Conservation (phyloP, 208 protist species). For the Naegleria lovaniensis region DNA sequence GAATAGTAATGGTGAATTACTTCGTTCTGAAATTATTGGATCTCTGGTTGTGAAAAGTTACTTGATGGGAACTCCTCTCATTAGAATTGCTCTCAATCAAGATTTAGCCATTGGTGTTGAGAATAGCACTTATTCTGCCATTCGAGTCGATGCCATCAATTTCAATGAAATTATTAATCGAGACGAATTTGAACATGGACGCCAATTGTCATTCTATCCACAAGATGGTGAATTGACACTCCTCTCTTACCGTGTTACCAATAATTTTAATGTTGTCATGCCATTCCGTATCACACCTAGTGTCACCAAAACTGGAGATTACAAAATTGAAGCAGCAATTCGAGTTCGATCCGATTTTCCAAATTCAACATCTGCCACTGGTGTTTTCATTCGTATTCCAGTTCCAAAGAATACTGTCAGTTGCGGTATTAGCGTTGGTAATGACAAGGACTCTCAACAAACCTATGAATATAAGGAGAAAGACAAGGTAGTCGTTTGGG, state of each 20-base stretch:
- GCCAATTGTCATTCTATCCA: slow-evolving; percentile 60
- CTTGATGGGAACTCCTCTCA: slow-evolving; percentile 68
- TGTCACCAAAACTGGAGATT: slow-evolving; percentile 46
- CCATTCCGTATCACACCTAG: slow-evolving; percentile 65
- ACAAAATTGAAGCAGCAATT: slow-evolving; percentile 49
- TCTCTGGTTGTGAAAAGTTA: slow-evolving; percentile 78
- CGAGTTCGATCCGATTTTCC: slow-evolving; percentile 51
- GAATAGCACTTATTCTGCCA: slow-evolving; percentile 30
- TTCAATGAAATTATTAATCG: slow-evolving; percentile 69
- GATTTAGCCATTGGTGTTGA: slow-evolving; percentile 54
- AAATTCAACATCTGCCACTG: slow-evolving; percentile 38
- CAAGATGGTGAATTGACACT: slow-evolving; percentile 73
- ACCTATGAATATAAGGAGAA: slow-evolving; percentile 57
- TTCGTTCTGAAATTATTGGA: slow-evolving; percentile 69
- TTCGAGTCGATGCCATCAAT: slow-evolving; percentile 67
- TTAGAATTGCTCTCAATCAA: slow-evolving; percentile 70
- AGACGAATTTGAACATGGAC: slow-evolving; percentile 61
- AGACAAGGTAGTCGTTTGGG: slow-evolving; percentile 63
- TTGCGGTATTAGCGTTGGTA: not conserved
- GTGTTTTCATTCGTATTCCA: slow-evolving; percentile 48
- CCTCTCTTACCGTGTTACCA: slow-evolving; percentile 73
- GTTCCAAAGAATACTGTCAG: slow-evolving; percentile 48
- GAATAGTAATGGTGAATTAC: slow-evolving; percentile 50
- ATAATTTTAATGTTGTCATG: slow-evolving; percentile 26
- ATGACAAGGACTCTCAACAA: slow-evolving; percentile 34